These are phyloP conservation scores for Thielaviopsis euricoi DNA, from an alignment of 2,329 filamentous ascomycete genomes.

Conservation along the genomic window DNA sequence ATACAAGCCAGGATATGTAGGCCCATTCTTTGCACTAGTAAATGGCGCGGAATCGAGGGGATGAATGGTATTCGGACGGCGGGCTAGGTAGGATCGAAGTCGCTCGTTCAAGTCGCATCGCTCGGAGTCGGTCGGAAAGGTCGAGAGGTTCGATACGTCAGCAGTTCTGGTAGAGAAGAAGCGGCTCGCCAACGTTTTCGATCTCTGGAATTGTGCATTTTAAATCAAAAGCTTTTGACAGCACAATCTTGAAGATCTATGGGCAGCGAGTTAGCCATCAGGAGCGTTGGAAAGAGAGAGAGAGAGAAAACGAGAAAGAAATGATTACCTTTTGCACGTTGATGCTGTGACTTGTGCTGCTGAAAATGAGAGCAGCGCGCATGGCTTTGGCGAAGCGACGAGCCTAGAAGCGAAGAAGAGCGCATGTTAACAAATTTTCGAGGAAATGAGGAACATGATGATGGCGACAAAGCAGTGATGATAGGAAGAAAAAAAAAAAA, in stretches of 20 bases:
- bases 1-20: no score
- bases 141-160: constrained; percentile 14
- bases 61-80: no score
- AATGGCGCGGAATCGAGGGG: not conserved
- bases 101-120: not conserved
- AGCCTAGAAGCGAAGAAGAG: constrained; percentile 41
- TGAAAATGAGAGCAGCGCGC: constrained; percentile 95
- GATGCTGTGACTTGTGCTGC: constrained; percentile 97
- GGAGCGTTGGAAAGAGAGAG: not conserved
- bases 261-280: not conserved
- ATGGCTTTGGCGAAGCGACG: constrained; percentile 95
- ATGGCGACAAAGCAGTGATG: not conserved
- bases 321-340: constrained; percentile 80
- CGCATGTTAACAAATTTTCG: not conserved
- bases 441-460: not conserved
- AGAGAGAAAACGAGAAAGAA: not conserved
- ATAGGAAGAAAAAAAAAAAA: constrained; percentile 10
- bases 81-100: not conserved
- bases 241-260: constrained; percentile 98
- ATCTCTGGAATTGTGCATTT: constrained; percentile 99
- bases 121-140: not conserved
- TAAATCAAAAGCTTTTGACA: constrained; percentile 95
- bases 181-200: constrained; percentile 89
- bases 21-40: no score
- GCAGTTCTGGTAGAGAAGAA: constrained; percentile 71